Evolutionary conservation across 2,329 filamentous ascomycete genomes (phyloP).

Genomic region (Boeremia lycopersici): DNA sequence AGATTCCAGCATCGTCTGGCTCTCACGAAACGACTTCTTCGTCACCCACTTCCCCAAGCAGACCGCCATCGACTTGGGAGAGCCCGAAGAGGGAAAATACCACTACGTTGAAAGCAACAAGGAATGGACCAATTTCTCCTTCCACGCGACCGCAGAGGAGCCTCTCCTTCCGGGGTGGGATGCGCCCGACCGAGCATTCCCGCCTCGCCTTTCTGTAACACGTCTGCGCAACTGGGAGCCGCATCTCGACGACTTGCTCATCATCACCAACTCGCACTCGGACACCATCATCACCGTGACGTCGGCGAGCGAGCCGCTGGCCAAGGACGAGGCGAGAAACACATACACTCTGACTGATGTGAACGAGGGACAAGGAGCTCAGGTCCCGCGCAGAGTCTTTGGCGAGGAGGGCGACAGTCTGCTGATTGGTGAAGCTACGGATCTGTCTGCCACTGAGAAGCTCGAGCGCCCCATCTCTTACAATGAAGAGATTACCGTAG

Average conservation of each 20-base stretch:
- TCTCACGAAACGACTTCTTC: constrained; percentile 86
- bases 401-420: constrained; percentile 68
- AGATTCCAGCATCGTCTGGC: constrained; percentile 85
- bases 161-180: constrained; percentile 31
- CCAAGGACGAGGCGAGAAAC: constrained; percentile 64
- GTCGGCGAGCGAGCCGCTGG: constrained; percentile 71
- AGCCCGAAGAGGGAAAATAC: constrained; percentile 70
- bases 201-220: constrained; percentile 77
- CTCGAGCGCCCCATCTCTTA: constrained; percentile 77
- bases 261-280: constrained; percentile 81
- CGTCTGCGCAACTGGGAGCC: constrained; percentile 82
- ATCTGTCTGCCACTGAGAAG: constrained; percentile 81
- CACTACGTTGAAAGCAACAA: constrained; percentile 72
- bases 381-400: constrained; percentile 55
- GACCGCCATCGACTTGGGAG: constrained; percentile 47
- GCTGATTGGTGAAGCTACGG: constrained; percentile 78
- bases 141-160: constrained; percentile 71
- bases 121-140: constrained; percentile 65
- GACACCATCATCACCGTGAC: constrained; percentile 80
- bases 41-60: constrained; percentile 65
- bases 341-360: constrained; percentile 77
- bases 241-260: constrained; percentile 77
- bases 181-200: constrained; percentile 63
- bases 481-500: constrained; percentile 78
- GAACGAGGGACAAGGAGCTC: constrained; percentile 76